Evolutionary conservation across 768 basidiomycete genomes (phyloP).

Genomic region (Cystobasidium onofrii): DNA sequence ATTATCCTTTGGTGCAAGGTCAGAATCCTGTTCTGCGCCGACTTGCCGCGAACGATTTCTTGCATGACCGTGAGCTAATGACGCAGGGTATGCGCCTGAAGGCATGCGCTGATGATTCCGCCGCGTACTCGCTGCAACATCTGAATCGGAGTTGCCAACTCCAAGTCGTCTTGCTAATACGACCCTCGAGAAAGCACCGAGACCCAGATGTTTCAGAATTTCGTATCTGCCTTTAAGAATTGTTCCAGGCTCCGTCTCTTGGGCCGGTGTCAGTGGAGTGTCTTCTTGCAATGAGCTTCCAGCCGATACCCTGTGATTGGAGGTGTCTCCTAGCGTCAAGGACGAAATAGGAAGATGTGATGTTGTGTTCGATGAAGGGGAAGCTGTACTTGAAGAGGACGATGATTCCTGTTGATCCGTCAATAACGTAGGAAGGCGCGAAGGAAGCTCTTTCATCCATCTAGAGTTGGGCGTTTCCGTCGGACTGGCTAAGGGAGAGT

Average conservation of each 20-base stretch:
- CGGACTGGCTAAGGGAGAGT: constrained; percentile 18
- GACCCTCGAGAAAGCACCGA: constrained; percentile 66
- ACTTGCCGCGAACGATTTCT: neutral
- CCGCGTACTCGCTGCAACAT: neutral
- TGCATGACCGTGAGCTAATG: neutral
- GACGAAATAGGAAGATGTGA: neutral
- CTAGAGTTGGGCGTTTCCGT: constrained; percentile 10
- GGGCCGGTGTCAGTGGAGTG: neutral
- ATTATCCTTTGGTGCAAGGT: constrained; percentile 32
- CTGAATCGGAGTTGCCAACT: neutral
- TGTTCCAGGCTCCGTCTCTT: constrained; percentile 15
- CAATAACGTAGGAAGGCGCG: constrained; percentile 15
- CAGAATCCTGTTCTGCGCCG: neutral
- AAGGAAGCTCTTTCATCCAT: constrained; percentile 9
- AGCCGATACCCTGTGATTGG: neutral
- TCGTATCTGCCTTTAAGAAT: constrained; percentile 21
- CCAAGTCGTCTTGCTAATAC: constrained; percentile 56
- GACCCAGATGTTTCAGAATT: constrained; percentile 55
- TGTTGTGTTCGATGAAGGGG: neutral
- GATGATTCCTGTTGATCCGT: neutral
- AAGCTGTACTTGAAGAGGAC: neutral
- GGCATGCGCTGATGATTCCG: neutral
- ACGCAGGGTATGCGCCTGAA: neutral
- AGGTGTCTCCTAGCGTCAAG: neutral
- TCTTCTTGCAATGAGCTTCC: neutral